Evolutionary conservation across 2,329 filamentous ascomycete species (phyloP).

Genomic region (Colletotrichum tropicicola): DNA sequence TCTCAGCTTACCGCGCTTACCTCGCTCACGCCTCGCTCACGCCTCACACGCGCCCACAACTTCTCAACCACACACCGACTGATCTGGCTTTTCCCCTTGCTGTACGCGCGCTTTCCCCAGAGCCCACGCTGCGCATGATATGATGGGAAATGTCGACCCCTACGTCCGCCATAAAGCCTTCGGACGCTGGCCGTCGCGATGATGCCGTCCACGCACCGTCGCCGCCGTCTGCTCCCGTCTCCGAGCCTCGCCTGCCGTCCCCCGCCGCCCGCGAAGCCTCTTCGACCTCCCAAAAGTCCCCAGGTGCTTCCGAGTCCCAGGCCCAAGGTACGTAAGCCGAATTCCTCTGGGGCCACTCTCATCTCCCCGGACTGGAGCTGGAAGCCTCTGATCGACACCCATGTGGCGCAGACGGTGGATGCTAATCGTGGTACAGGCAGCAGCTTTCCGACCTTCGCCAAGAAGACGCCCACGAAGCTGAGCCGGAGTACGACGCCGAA

Average conservation of each 20-base stretch:
- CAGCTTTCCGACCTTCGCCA: constrained; percentile 27
- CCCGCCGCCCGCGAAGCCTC: constrained; percentile 31
- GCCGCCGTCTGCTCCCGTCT: constrained; percentile 21
- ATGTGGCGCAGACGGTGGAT: constrained; percentile 9
- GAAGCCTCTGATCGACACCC: neutral
- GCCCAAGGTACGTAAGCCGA: constrained; percentile 38
- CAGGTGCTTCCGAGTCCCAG: constrained; percentile 40
- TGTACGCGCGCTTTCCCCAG: constrained; percentile 1
- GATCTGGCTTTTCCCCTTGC: too few relatives aligned
- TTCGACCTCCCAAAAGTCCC: constrained; percentile 31
- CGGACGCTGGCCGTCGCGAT: constrained; percentile 24
- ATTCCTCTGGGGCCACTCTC: neutral
- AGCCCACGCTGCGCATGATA: constrained; percentile 17
- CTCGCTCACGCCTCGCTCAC: neutral
- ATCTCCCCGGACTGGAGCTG: neutral
- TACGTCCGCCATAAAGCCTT: constrained; percentile 25
- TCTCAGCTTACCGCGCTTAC: constrained; percentile 17
- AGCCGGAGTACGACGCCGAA: constrained; percentile 22
- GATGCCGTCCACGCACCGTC: constrained; percentile 5
- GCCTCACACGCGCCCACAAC: neutral
- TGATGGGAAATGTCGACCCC: constrained; percentile 32
- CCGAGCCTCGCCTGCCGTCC: constrained; percentile 36
- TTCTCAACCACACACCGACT: neutral
- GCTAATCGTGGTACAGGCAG: constrained; percentile 21
- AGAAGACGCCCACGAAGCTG: constrained; percentile 29